phyloP scores from a whole-genome alignment of 2,329 filamentous ascomycete species.

The Epichloe gansuensis region DNA sequence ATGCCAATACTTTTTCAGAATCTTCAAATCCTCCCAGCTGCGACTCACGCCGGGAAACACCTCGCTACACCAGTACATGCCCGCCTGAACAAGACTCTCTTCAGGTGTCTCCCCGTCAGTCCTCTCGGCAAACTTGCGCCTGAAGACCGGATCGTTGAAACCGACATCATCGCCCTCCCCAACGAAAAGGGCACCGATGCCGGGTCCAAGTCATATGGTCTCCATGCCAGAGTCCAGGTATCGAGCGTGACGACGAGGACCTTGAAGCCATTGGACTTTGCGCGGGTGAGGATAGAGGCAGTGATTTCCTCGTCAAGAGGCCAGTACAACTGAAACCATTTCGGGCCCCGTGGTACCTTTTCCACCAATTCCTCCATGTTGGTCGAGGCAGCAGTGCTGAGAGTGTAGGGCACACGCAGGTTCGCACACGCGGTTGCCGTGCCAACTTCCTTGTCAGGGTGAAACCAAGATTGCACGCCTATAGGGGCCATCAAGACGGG shows the following conservation, averaged over 20 bases:
- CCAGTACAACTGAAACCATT: conserved; percentile 72
- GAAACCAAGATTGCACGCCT: conserved; percentile 57
- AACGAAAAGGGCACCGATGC: conserved; percentile 48
- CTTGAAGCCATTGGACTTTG: conserved; percentile 48
- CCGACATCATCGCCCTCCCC: conserved; percentile 49
- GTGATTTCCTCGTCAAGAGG: conserved; percentile 55
- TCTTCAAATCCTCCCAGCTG: conserved; percentile 49
- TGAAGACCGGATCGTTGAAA: conserved; percentile 55
- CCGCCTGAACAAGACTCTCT: conserved; percentile 36
- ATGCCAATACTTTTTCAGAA: conserved; percentile 47
- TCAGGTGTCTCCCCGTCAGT: conserved; percentile 33
- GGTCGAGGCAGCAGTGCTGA: conserved; percentile 51
- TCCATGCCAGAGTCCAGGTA: conserved; percentile 57
- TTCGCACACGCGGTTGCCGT: conserved; percentile 50
- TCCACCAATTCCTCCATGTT: conserved; percentile 55
- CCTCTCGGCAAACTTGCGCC: conserved; percentile 17
- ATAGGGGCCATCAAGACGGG: conserved; percentile 52
- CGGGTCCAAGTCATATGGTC: conserved; percentile 54
- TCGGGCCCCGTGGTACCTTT: conserved; percentile 41
- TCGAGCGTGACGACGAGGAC: conserved; percentile 63
- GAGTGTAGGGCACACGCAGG: conserved; percentile 50
- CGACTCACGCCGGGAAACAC: conserved; percentile 36
- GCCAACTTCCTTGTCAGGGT: conserved; percentile 51
- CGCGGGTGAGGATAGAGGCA: conserved; percentile 47
- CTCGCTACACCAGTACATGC: conserved; percentile 37